Evolutionary conservation across 257 asterid genomes (phyloP), one percentile per base, ranked within the genome.

Genomic region (Scutellaria minor): DNA sequence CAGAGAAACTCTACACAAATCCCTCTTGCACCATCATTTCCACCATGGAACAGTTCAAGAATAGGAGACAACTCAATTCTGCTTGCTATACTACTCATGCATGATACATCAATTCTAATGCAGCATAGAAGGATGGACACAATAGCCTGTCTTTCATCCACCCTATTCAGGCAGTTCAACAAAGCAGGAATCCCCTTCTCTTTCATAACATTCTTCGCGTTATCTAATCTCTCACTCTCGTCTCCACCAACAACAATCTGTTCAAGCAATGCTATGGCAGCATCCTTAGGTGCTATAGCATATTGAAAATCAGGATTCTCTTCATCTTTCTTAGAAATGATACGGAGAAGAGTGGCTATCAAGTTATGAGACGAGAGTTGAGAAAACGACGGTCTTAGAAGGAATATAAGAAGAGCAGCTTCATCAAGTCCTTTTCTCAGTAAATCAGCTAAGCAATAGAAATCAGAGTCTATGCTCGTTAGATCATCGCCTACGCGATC

Each of bases 31-130:
- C 83, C 62, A 50, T 91, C 97, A 62, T 70, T 85, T 82, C 92
- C 97, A 22, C 90, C 76, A 73, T 89, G 89, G 75, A 91, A 87
- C 40, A 91, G 61, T 71, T 91, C 96, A 68, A 91, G 92, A 77
- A 91, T 80, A 20, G 82, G 87, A 68, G 89, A 83, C 35, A 89
- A 52, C 76, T 89, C 93, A 56, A 89, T 79, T 71, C 82, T 82
- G 77, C 75, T 80, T 1, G 95, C 97, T 47, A 89, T 77, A 55
- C 56, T 44, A 50, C 66, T 79, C 83, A 83, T 87, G 88, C 96
- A 87, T 57, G 77, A 66, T 50, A 65, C 58, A 78, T 91, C 97
- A 13, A 74, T 61, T 31, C 83, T 84, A 60, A 91, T 83, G 78
- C 97, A 91, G 76, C 83, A 73, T 47, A 89, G 52, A 8, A 91